Conservation (phyloP, 331 rosid genomes). For the Saraca asoca region DNA sequence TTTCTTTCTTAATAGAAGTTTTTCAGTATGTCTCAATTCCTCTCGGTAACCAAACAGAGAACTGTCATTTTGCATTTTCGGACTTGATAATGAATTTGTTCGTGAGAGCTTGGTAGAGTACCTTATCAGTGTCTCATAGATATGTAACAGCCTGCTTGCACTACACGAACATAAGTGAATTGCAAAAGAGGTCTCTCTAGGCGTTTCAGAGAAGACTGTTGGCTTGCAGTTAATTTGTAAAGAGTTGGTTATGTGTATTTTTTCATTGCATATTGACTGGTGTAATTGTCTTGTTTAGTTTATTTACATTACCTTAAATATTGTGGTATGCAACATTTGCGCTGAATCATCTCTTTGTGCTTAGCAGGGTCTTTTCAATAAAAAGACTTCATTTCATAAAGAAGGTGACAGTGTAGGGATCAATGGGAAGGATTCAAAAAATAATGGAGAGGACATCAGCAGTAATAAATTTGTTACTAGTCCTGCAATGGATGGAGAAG, state of each 20-base stretch:
- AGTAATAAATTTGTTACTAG: conserved; percentile 28
- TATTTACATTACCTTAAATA: neutral
- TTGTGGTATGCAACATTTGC: conserved; percentile 32
- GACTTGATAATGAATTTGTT: conserved; percentile 51
- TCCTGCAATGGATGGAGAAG: conserved; percentile 36
- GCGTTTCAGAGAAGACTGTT: conserved; percentile 91
- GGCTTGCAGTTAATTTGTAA: conserved; percentile 96
- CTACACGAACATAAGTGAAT: conserved; percentile 77
- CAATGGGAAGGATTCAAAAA: conserved; percentile 33
- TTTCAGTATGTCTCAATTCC: conserved; percentile 36
- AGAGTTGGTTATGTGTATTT: conserved; percentile 79
- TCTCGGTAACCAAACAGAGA: conserved; percentile 54
- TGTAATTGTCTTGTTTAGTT: conserved; percentile 24
- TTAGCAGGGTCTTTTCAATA: conserved; percentile 47
- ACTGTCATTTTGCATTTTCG: conserved; percentile 31
- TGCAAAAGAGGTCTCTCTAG: conserved; percentile 93
- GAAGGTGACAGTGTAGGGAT: conserved; percentile 17
- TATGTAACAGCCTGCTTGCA: conserved; percentile 88
- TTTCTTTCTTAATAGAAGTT: neutral
- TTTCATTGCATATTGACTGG: conserved; percentile 36
- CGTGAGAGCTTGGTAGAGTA: conserved; percentile 75
- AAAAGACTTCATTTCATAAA: conserved; percentile 12
- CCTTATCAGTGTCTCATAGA: conserved; percentile 63
- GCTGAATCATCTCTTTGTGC: conserved; percentile 41
- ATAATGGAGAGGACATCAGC: conserved; percentile 24